Conservation (phyloP, 345 rosid species). For the Linum tenue region DNA sequence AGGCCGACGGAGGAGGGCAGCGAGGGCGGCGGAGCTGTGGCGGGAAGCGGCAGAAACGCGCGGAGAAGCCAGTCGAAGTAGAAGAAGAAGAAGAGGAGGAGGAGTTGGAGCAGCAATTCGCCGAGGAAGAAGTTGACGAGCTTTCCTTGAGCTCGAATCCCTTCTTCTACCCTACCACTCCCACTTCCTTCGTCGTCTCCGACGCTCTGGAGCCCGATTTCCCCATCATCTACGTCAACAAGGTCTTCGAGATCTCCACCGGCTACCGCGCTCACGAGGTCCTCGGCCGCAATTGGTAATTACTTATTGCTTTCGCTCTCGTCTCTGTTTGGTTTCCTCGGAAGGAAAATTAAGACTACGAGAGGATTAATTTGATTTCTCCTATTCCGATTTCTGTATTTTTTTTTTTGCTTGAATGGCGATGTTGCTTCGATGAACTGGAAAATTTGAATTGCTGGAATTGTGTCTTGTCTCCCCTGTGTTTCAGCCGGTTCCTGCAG, state of each 20-base stretch:
- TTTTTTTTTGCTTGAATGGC: neutral
- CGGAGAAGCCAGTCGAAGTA: slow-evolving; percentile 1
- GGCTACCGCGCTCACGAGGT: slow-evolving; percentile 87
- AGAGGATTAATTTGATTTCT: neutral
- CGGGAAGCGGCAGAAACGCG: slow-evolving; percentile 48
- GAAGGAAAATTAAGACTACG: neutral
- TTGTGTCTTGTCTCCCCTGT: neutral
- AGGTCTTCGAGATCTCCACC: slow-evolving; percentile 77
- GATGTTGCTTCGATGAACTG: neutral
- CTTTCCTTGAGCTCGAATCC: slow-evolving; percentile 24
- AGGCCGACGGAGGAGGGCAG: slow-evolving; percentile 9
- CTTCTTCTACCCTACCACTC: slow-evolving; percentile 43
- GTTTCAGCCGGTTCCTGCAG: slow-evolving; percentile 71
- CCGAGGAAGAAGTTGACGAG: slow-evolving; percentile 16
- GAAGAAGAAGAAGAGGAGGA: slow-evolving; percentile 8
- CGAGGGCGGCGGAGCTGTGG: slow-evolving; percentile 21
- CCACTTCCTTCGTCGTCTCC: slow-evolving; percentile 69
- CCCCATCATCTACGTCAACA: slow-evolving; percentile 78
- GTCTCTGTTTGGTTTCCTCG: neutral
- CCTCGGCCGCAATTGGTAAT: slow-evolving; percentile 48
- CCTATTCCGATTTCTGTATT: neutral
- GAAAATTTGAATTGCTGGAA: neutral
- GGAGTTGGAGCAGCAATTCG: slow-evolving; percentile 11
- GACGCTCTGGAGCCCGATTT: slow-evolving; percentile 77
- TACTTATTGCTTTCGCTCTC: neutral